phyloP scores from a whole-genome alignment of 2,329 filamentous ascomycete species.

The Thelonectria blattea region DNA sequence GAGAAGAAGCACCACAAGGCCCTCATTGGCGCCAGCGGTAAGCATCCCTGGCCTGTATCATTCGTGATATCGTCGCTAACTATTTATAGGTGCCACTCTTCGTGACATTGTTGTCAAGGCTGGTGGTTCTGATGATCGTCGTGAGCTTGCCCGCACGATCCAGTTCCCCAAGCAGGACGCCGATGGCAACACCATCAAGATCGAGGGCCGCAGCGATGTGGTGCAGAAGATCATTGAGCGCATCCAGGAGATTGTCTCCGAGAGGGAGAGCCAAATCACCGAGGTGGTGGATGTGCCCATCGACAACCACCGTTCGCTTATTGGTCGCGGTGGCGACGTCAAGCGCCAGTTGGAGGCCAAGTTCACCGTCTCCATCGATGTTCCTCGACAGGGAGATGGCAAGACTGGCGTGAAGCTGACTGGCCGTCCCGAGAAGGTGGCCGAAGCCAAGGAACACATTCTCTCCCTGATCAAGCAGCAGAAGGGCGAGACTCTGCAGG shows the following conservation, averaged over 20 bases:
- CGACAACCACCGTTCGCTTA: conserved; percentile 88
- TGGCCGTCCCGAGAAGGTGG: conserved; percentile 78
- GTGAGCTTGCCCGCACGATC: conserved; percentile 84
- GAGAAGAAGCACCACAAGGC: conserved; percentile 92
- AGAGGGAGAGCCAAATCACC: conserved; percentile 82
- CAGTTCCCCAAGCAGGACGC: conserved; percentile 92
- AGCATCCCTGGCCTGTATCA: conserved; percentile 42
- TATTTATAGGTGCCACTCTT: conserved; percentile 75
- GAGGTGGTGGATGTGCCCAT: conserved; percentile 82
- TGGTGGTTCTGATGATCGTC: conserved; percentile 86
- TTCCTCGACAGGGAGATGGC: conserved; percentile 86
- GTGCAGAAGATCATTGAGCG: conserved; percentile 88
- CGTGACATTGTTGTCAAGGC: conserved; percentile 85
- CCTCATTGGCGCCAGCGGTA: conserved; percentile 88
- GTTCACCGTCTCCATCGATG: conserved; percentile 86
- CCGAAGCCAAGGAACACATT: conserved; percentile 88
- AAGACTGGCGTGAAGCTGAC: conserved; percentile 86
- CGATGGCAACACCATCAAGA: conserved; percentile 80
- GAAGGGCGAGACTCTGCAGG: conserved; percentile 83
- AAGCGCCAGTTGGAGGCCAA: conserved; percentile 85
- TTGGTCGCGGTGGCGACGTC: conserved; percentile 88
- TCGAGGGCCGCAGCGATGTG: conserved; percentile 83
- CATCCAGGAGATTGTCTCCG: conserved; percentile 81
- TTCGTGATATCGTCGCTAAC: conserved; percentile 39
- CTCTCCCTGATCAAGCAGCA: conserved; percentile 79